Evolutionary conservation across 2,329 filamentous ascomycete genomes (phyloP).

Genomic region (Aureobasidium sp.): DNA sequence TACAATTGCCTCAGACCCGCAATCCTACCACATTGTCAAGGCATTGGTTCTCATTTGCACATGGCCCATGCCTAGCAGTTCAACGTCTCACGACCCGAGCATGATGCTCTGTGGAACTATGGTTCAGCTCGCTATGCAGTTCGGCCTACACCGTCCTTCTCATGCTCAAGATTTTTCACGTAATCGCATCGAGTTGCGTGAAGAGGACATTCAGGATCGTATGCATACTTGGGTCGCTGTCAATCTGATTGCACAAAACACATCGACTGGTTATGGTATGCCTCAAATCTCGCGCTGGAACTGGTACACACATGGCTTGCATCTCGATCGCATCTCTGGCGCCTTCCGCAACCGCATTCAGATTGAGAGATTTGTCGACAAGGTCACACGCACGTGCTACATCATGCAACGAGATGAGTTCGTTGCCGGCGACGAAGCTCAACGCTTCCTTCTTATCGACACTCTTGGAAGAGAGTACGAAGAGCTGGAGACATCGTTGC

Average conservation of each 20-base stretch:
- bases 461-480: constrained; percentile 32
- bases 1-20: constrained; percentile 69
- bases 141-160: constrained; percentile 72
- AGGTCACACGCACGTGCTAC: constrained; percentile 72
- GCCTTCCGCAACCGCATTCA: constrained; percentile 62
- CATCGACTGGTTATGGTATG: constrained; percentile 78
- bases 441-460: constrained; percentile 31
- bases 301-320: constrained; percentile 68
- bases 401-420: constrained; percentile 68
- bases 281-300: constrained; percentile 48
- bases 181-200: constrained; percentile 59
- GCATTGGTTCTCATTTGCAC: constrained; percentile 72
- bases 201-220: constrained; percentile 71
- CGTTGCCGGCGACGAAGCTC: constrained; percentile 39
- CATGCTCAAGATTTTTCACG: constrained; percentile 78
- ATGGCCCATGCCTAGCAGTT: constrained; percentile 78
- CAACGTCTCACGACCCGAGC: constrained; percentile 70
- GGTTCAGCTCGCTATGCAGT: constrained; percentile 82
- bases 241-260: constrained; percentile 73
- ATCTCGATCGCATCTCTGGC: constrained; percentile 53
- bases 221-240: constrained; percentile 78
- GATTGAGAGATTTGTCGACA: constrained; percentile 69
- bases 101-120: constrained; percentile 76
- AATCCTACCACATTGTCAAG: constrained; percentile 74
- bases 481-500: constrained; percentile 31